Evolutionary conservation across 2,329 filamentous ascomycete species (phyloP), one percentile per base, ranked within the genome.

Genomic region (Scedosporium boydii): DNA sequence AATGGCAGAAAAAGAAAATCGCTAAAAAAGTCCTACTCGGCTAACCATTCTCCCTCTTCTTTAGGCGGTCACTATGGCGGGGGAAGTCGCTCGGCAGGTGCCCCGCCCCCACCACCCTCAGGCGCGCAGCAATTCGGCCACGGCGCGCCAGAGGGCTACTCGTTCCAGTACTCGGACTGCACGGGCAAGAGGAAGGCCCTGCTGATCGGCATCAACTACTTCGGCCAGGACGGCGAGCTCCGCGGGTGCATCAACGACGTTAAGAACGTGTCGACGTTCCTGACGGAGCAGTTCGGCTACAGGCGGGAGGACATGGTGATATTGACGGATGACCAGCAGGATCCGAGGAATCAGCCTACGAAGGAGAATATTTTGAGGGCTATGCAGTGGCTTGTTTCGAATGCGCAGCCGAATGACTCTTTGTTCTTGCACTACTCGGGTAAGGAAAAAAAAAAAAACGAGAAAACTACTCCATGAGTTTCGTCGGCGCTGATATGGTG

Each of bases 161-260:
- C 82, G 6, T 91, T 90, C 77, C 86, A 90, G 74, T 91, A 90
- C 77, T 89, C 86, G 63, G 85, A 87, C 71, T 92, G 89, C 72
- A 87, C 85, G 6, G 89, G 89, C 60, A 82, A 82, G 66, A 81
- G 88, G 69, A 91, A 90, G 77, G 89, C 89, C 6, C 76, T 92
- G 62, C 76, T 92, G 62, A 90, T 92, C 65, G 89, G 89, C 60
- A 90, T 92, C 79, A 92, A 92, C 79, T 92, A 92, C 77, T 88
- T 91, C 68, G 85, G 86, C 60, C 86, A 89, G 70, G 75, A 85
- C 23, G 88, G 84, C 58, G 87, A 90, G 78, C 82, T 92, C 61
- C 80, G 85, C 64, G 89, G 89, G 53, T 92, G 89, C 74, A 90
- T 92, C 80, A 92, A 92, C 75, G 89, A 92, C 72, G 87, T 89